These are phyloP conservation scores for Cercospora nicotianae DNA, from an alignment of 2,329 filamentous ascomycete genomes.

Conservation along the genomic window DNA sequence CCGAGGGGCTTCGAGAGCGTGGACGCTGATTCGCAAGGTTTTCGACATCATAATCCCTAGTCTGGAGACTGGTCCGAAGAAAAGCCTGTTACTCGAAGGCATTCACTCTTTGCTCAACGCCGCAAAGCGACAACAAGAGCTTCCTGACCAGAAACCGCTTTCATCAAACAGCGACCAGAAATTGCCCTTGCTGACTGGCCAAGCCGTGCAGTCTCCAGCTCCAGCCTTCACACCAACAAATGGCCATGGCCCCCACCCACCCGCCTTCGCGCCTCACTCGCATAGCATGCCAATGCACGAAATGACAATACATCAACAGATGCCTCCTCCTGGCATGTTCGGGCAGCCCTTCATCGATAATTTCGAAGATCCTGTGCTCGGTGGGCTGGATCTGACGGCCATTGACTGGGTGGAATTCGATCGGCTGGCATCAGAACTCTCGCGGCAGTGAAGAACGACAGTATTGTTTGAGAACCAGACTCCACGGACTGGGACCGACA, in stretches of 20 bases:
- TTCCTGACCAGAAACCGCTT: conserved; percentile 7
- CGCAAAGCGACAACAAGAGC: conserved; percentile 26
- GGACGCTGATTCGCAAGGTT: conserved; percentile 27
- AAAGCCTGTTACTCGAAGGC: conserved; percentile 26
- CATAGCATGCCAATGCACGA: conserved; percentile 1
- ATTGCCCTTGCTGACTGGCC: conserved; percentile 2
- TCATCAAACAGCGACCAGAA: conserved; percentile 11
- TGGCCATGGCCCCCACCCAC: background rate
- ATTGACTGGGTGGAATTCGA: conserved; percentile 35
- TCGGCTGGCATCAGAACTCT: conserved; percentile 30
- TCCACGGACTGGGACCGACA: background rate
- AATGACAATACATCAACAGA: conserved; percentile 16
- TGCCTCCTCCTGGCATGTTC: conserved; percentile 16
- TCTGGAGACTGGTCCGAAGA: conserved; percentile 23
- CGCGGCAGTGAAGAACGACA: conserved; percentile 21
- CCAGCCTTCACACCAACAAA: background rate
- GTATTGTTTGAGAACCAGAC: background rate
- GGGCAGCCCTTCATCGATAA: conserved; percentile 13
- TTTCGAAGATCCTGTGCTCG: conserved; percentile 22
- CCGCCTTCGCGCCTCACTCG: background rate
- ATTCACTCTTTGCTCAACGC: conserved; percentile 29
- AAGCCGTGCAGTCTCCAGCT: conserved; percentile 8
- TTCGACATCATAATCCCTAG: conserved; percentile 32
- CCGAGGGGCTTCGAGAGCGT: conserved; percentile 23
- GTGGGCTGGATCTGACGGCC: conserved; percentile 27